Evolutionary conservation across 768 basidiomycete species (phyloP).

Genomic region (Amylocystis lapponica): DNA sequence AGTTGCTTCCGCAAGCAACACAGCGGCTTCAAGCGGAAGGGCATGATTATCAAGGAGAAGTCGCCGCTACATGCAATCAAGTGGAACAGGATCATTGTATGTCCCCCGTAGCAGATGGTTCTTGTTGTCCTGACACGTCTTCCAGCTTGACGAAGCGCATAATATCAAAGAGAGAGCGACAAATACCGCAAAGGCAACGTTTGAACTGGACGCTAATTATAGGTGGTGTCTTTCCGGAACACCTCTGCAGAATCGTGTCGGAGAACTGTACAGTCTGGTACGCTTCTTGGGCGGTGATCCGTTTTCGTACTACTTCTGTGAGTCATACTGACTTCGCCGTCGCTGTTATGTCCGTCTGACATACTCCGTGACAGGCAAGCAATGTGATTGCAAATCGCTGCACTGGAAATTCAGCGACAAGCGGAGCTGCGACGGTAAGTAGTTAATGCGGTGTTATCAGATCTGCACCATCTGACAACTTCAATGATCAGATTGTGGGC

Average conservation of each 20-base stretch:
- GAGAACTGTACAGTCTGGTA: constrained; percentile 93
- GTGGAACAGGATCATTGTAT: constrained; percentile 77
- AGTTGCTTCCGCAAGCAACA: constrained; percentile 92
- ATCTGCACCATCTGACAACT: constrained; percentile 1
- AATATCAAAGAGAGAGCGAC: constrained; percentile 95
- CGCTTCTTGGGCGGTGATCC: constrained; percentile 92
- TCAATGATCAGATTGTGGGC: constrained; percentile 58
- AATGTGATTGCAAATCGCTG: constrained; percentile 88
- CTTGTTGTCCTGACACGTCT: neutral
- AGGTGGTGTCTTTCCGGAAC: constrained; percentile 97
- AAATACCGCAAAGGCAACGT: constrained; percentile 96
- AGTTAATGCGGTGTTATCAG: too few species aligned
- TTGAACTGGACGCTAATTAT: constrained; percentile 74
- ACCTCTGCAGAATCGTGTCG: constrained; percentile 96
- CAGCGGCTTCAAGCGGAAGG: constrained; percentile 85
- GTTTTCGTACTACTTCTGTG: constrained; percentile 89
- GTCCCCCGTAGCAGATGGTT: constrained; percentile 22
- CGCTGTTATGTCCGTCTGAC: neutral
- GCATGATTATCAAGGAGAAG: constrained; percentile 78
- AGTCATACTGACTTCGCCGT: constrained; percentile 3
- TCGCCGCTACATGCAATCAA: constrained; percentile 79
- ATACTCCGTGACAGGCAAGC: constrained; percentile 61
- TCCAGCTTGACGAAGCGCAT: constrained; percentile 89
- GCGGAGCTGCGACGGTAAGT: constrained; percentile 72
- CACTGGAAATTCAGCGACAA: constrained; percentile 93